Conservation (phyloP, 2,329 filamentous ascomycete genomes). For the Aspergillus costaricaensis region DNA sequence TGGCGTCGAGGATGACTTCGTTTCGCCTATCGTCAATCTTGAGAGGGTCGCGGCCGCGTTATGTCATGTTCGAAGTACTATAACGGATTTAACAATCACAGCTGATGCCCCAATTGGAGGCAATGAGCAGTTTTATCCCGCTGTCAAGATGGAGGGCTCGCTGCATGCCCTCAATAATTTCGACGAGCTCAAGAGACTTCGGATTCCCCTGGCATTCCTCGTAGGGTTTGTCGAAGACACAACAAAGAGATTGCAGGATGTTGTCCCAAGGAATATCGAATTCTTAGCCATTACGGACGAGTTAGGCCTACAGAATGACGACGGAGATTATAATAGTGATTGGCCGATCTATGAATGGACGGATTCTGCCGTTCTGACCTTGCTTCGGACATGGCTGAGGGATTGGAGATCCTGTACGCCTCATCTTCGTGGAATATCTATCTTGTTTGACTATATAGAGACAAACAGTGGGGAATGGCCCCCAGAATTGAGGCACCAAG, state of each 20-base stretch:
- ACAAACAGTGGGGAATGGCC: slow-evolving; percentile 5
- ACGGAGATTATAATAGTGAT: neutral
- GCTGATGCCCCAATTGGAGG: neutral
- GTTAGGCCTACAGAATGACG: slow-evolving; percentile 13
- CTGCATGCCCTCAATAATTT: neutral
- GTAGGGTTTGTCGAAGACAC: slow-evolving; percentile 8
- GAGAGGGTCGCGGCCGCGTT: slow-evolving; percentile 19
- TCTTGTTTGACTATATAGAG: slow-evolving; percentile 2
- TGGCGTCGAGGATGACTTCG: slow-evolving; percentile 10
- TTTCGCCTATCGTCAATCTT: slow-evolving; percentile 15
- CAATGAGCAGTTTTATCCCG: neutral
- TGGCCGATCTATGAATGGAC: slow-evolving; percentile 14
- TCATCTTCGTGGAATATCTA: slow-evolving; percentile 11
- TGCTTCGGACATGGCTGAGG: slow-evolving; percentile 19
- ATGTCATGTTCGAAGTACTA: slow-evolving; percentile 21
- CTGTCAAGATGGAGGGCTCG: neutral
- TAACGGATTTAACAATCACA: slow-evolving; percentile 22
- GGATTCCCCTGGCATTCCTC: slow-evolving; percentile 8
- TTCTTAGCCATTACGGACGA: slow-evolving; percentile 20
- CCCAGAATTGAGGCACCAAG: slow-evolving; percentile 2
- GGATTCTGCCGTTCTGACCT: slow-evolving; percentile 1
- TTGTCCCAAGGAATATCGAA: slow-evolving; percentile 22
- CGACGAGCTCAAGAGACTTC: slow-evolving; percentile 4
- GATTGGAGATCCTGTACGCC: slow-evolving; percentile 16
- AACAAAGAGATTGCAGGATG: slow-evolving; percentile 8